Percentiles rank a stretch among this genome's conserved stretches.
Conservation (phyloP, 345 rosid genomes). For the Populus tremula region DNA sequence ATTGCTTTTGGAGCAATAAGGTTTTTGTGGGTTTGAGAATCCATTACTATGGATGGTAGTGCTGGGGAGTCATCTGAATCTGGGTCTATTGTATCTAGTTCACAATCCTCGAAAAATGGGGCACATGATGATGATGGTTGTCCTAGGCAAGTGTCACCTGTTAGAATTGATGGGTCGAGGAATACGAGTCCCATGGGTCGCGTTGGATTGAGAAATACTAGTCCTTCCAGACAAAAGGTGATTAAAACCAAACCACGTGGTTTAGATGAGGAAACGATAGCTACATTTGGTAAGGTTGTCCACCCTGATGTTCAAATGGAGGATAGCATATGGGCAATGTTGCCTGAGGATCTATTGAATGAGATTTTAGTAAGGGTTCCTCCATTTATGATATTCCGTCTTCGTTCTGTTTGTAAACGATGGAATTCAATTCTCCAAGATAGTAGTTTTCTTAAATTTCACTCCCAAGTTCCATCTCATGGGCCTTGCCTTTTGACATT, state of each 20-base stretch:
- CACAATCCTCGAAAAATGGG: constrained; percentile 29
- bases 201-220: constrained; percentile 73
- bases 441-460: constrained; percentile 79
- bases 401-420: constrained; percentile 75
- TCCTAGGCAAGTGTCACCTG: constrained; percentile 58
- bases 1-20: not conserved
- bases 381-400: constrained; percentile 86
- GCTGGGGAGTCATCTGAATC: constrained; percentile 50
- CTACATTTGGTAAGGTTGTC: constrained; percentile 70
- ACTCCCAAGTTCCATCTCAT: constrained; percentile 54
- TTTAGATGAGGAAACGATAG: constrained; percentile 77
- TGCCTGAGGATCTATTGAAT: constrained; percentile 88
- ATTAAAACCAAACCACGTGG: constrained; percentile 93
- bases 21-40: constrained; percentile 18
- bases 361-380: constrained; percentile 91
- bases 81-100: constrained; percentile 31
- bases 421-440: constrained; percentile 95
- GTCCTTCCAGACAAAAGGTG: constrained; percentile 83
- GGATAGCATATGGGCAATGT: constrained; percentile 89
- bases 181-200: constrained; percentile 74
- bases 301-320: constrained; percentile 82
- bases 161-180: constrained; percentile 64
- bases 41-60: constrained; percentile 42
- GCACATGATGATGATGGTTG: constrained; percentile 41
- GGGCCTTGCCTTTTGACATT: constrained; percentile 91